These are phyloP conservation scores for Aspergillus latus DNA, from an alignment of 2,329 filamentous ascomycete genomes.

Conservation along the genomic window DNA sequence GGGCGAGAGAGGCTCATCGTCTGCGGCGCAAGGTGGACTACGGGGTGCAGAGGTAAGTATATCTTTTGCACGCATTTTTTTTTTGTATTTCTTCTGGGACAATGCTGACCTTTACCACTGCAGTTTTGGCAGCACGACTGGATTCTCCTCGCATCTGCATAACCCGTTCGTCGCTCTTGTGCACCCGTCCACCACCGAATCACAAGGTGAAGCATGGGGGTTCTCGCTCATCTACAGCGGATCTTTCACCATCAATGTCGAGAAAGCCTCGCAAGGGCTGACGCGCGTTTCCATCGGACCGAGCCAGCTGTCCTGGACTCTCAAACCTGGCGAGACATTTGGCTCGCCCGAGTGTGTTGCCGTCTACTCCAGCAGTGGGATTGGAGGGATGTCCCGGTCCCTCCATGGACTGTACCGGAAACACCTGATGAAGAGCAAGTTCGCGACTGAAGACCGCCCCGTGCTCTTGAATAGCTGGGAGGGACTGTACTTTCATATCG, in stretches of 20 bases:
- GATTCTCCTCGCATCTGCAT: constrained; percentile 64
- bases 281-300: constrained; percentile 61
- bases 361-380: constrained; percentile 58
- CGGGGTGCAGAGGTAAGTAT: constrained; percentile 54
- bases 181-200: constrained; percentile 59
- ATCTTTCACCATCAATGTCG: constrained; percentile 61
- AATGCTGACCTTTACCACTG: neutral
- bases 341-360: constrained; percentile 63
- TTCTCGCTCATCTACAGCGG: constrained; percentile 66
- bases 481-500: constrained; percentile 59
- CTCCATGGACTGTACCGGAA: constrained; percentile 63
- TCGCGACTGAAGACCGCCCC: constrained; percentile 53
- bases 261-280: constrained; percentile 62
- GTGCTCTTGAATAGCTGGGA: constrained; percentile 67
- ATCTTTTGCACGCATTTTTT: neutral
- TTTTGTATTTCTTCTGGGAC: neutral
- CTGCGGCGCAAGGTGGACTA: constrained; percentile 57
- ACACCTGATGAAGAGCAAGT: constrained; percentile 60
- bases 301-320: constrained; percentile 58
- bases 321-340: constrained; percentile 58
- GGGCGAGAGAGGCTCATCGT: constrained; percentile 59
- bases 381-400: constrained; percentile 62
- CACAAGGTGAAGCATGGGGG: constrained; percentile 61
- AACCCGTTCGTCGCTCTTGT: constrained; percentile 64
- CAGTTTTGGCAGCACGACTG: constrained; percentile 61